Evolutionary conservation across 108 stramenopile genomes (phyloP).

Genomic region (Fistulifera solaris): DNA sequence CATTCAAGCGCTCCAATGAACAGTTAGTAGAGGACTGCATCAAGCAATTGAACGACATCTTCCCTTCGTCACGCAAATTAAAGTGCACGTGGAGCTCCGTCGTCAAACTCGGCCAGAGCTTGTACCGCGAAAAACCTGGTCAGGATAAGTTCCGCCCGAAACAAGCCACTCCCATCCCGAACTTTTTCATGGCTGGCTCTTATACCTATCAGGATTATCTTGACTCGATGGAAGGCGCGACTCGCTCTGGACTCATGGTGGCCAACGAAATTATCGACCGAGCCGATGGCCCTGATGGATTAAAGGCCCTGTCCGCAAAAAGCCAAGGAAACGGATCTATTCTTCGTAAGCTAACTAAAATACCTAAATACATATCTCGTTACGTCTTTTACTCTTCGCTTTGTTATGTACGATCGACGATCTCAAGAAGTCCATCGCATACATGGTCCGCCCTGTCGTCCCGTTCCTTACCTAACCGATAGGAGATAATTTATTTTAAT

Average conservation of each 20-base stretch:
- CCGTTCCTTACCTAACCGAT: no score
- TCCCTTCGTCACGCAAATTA: slow-evolving; percentile 86
- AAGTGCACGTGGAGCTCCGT: slow-evolving; percentile 94
- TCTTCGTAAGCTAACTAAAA: no score
- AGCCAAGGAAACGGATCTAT: neutral
- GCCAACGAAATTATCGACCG: slow-evolving; percentile 91
- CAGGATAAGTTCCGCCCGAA: slow-evolving; percentile 90
- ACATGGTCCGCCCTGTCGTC: no score
- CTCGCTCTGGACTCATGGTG: slow-evolving; percentile 86
- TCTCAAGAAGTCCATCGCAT: no score
- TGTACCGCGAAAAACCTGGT: slow-evolving; percentile 92
- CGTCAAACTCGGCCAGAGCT: slow-evolving; percentile 86
- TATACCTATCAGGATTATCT: slow-evolving; percentile 97
- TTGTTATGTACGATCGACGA: no score
- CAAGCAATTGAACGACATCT: slow-evolving; percentile 72
- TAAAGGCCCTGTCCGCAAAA: slow-evolving; percentile 32
- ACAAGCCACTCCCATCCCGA: slow-evolving; percentile 90
- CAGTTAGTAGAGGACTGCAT: slow-evolving; percentile 82
- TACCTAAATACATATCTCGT: no score
- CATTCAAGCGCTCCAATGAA: slow-evolving; percentile 64
- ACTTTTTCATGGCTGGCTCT: slow-evolving; percentile 94
- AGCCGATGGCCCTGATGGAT: slow-evolving; percentile 69
- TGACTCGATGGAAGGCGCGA: slow-evolving; percentile 97
- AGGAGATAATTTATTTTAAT: no score
- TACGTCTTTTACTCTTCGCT: no score